Evolutionary conservation across 2,329 filamentous ascomycete genomes (phyloP).

Genomic region (Leptographium wingfieldii): DNA sequence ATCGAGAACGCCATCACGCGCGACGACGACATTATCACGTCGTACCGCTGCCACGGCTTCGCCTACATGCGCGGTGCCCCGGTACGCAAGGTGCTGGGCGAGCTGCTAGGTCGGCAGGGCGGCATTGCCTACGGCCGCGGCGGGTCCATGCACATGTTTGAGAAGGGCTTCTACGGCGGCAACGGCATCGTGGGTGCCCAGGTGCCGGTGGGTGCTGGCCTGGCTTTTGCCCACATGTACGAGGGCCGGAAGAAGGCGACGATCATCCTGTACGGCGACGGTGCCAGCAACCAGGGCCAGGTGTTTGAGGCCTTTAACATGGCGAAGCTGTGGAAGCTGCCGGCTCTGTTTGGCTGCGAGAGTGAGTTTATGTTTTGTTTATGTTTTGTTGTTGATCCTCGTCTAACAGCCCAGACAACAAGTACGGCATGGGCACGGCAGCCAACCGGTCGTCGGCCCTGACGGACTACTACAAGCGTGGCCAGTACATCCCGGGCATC

Average conservation of each 20-base stretch:
- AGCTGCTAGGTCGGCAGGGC: conserved; percentile 86
- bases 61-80: conserved; percentile 89
- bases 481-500: conserved; percentile 97
- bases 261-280: conserved; percentile 90
- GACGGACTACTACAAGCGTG: conserved; percentile 99
- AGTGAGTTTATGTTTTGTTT: conserved; percentile 47
- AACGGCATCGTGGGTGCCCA: conserved; percentile 99
- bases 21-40: conserved; percentile 88
- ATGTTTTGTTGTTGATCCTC: background rate
- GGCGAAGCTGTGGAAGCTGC: conserved; percentile 98
- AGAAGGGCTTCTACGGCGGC: conserved; percentile 93
- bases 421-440: conserved; percentile 99
- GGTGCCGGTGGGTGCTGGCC: conserved; percentile 90
- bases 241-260: conserved; percentile 72
- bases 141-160: conserved; percentile 99
- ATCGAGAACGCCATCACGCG: conserved; percentile 93
- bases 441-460: conserved; percentile 86
- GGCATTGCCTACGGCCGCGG: conserved; percentile 98
- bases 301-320: conserved; percentile 99
- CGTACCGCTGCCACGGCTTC: conserved; percentile 98
- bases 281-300: conserved; percentile 97
- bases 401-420: conserved; percentile 64
- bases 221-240: conserved; percentile 97
- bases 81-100: conserved; percentile 87
- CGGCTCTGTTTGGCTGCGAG: conserved; percentile 93